These are phyloP conservation scores for Panicum virgatum DNA, from an alignment of 202 grass and related monocot genomes.

Conservation along the genomic window DNA sequence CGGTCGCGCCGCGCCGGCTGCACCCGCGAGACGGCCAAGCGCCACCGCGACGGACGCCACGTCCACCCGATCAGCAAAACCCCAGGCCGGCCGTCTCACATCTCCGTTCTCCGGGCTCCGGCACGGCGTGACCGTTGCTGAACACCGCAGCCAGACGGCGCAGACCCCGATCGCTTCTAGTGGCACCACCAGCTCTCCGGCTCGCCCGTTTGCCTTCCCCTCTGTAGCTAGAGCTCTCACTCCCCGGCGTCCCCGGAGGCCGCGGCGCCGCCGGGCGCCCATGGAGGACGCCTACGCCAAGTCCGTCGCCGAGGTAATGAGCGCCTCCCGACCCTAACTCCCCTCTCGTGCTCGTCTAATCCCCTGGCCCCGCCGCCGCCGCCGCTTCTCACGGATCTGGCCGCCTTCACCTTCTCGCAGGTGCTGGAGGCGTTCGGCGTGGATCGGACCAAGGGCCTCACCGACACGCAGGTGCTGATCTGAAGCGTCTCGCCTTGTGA, in stretches of 20 bases:
- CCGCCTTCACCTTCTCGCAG: constrained; percentile 42
- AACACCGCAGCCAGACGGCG: not conserved
- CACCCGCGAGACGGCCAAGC: not conserved
- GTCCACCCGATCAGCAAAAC: not conserved
- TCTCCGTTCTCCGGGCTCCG: not conserved
- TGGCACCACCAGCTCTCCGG: not conserved
- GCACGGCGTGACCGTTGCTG: constrained; percentile 12
- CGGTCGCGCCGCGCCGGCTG: constrained; percentile 2
- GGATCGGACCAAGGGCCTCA: constrained; percentile 86
- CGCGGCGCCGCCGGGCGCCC: not conserved
- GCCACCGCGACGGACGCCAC: not conserved
- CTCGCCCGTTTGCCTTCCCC: not conserved
- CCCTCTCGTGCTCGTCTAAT: not conserved
- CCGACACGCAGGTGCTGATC: constrained; percentile 76
- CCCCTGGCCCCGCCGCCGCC: constrained; percentile 12
- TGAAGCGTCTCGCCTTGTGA: constrained; percentile 1
- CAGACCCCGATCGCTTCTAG: not conserved
- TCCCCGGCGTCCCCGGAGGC: constrained; percentile 4
- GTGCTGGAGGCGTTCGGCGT: constrained; percentile 84
- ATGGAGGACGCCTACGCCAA: constrained; percentile 97
- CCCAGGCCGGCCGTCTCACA: not conserved
- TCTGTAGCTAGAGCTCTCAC: not conserved
- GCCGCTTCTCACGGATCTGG: constrained; percentile 57
- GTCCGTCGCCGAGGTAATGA: constrained; percentile 77
- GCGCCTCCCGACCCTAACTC: not conserved